Evolutionary conservation across 495 filamentous ascomycete species (phyloP), one percentile per base, ranked within the genome.

Genomic region (Aspergillus diversus): DNA sequence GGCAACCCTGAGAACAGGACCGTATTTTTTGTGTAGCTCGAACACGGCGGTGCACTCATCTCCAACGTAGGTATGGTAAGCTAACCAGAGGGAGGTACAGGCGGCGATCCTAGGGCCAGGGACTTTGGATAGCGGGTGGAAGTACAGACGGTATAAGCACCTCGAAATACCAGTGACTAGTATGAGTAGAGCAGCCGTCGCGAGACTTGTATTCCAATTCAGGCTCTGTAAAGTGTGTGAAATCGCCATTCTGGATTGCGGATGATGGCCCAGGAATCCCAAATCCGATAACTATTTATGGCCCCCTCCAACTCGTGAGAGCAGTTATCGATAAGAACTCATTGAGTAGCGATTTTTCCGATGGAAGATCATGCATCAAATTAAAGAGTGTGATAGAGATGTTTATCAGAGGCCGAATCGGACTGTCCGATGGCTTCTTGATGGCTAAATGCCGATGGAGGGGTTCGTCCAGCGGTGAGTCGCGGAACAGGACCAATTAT

Each of bases 1-100:
- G 1, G 74, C 72, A 27, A 85, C 70, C 2, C 82, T 78, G 3
- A 86, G 69, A 6, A 83, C 62, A 15, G 75, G 67, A 0, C 81
- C 81, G 60, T 83, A 80, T 60, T 67, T 60, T 13, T 70, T 58
- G 67, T 84, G 82, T 16, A 77, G 63, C 9, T 70, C 35, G 52
- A 69, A 69, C 35, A 81, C 71, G 4, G 64, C 63, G 11, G 69
- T 73, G 33, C 73, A 68, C 63, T 81, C 79, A 61, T 73, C 71
- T 9, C 80, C 79, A 12, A 73, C 61, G 57, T 75, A 83, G 56
- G 73, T 69, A 56, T 80, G 73, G 63, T 77, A 76, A 55, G 75
- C 71, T 17, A 81, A 73, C 76, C 72, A 79, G 35, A 81, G 67
- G 4, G 75, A 75, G 4, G 75, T 77, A 54, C 71, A 58, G 16